phyloP scores from a whole-genome alignment of 345 rosid species.

The Sonneratia caseolaris region DNA sequence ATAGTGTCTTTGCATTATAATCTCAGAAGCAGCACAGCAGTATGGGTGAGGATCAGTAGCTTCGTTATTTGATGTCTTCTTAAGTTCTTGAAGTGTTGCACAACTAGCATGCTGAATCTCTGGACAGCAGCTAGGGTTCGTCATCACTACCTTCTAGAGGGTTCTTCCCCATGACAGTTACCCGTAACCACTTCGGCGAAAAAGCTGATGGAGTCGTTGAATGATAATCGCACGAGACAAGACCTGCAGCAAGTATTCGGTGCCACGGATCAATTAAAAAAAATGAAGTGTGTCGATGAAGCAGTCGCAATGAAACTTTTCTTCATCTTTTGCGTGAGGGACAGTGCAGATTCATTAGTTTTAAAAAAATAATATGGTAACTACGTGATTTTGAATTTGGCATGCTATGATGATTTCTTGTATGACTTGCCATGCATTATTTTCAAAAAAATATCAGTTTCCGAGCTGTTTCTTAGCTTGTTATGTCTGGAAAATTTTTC shows the following conservation, averaged over 20 bases:
- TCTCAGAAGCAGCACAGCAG: not conserved
- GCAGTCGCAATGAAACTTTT: not conserved
- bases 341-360: not conserved
- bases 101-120: not conserved
- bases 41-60: not conserved
- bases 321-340: not conserved
- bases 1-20: not conserved
- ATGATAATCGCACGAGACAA: not conserved
- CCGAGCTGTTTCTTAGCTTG: not conserved
- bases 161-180: not conserved
- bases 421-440: not conserved
- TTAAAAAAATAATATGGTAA: not conserved
- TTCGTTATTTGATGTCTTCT: not conserved
- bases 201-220: not conserved
- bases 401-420: constrained; percentile 7
- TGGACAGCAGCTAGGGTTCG: not conserved
- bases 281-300: constrained; percentile 1
- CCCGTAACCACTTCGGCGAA: constrained; percentile 3
- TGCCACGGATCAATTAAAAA: not conserved
- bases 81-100: not conserved
- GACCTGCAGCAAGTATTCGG: not conserved
- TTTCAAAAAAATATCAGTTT: not conserved
- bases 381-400: constrained; percentile 5
- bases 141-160: not conserved
- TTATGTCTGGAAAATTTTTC: not conserved